Percentiles rank a stretch among this genome's conserved stretches.
phyloP scores from a whole-genome alignment of 2,329 filamentous ascomycete species.

The Apiospora pterosperma region DNA sequence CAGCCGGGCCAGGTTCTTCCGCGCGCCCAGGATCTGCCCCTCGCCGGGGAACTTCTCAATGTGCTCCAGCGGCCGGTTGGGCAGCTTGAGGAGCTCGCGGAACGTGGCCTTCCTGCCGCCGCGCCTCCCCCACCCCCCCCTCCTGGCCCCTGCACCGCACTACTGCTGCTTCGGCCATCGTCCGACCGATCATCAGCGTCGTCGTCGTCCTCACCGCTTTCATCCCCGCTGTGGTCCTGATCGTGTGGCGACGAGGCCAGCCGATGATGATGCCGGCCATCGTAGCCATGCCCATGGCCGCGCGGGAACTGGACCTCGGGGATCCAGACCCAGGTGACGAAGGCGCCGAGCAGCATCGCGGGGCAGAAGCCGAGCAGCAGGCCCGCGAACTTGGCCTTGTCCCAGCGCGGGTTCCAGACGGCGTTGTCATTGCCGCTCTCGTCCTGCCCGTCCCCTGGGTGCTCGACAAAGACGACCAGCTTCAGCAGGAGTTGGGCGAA shows the following conservation, averaged over 20 bases:
- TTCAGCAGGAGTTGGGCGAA: slow-evolving; percentile 45
- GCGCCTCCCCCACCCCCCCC: not conserved
- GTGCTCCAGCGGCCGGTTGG: slow-evolving; percentile 4
- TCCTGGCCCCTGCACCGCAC: not conserved
- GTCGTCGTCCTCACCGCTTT: not conserved
- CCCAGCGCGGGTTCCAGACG: not conserved
- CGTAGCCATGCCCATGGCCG: slow-evolving; percentile 8
- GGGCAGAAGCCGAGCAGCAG: slow-evolving; percentile 19
- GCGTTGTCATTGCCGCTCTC: not conserved
- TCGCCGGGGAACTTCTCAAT: not conserved
- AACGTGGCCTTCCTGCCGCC: slow-evolving; percentile 7
- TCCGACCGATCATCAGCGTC: not conserved
- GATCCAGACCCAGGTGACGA: slow-evolving; percentile 20
- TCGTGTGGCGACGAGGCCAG: not conserved
- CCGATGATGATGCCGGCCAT: not conserved
- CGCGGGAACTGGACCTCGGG: slow-evolving; percentile 21
- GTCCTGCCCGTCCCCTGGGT: not conserved
- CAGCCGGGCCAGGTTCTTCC: not conserved
- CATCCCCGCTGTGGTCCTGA: not conserved
- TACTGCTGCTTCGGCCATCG: not conserved
- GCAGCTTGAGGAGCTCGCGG: not conserved
- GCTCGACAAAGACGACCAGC: slow-evolving; percentile 10
- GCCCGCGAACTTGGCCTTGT: slow-evolving; percentile 12
- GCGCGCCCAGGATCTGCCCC: not conserved
- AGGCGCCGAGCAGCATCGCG: slow-evolving; percentile 19